Base-by-base conservation (phyloP, 2,329 filamentous ascomycete species). In the Biscogniauxia sp. region DNA sequence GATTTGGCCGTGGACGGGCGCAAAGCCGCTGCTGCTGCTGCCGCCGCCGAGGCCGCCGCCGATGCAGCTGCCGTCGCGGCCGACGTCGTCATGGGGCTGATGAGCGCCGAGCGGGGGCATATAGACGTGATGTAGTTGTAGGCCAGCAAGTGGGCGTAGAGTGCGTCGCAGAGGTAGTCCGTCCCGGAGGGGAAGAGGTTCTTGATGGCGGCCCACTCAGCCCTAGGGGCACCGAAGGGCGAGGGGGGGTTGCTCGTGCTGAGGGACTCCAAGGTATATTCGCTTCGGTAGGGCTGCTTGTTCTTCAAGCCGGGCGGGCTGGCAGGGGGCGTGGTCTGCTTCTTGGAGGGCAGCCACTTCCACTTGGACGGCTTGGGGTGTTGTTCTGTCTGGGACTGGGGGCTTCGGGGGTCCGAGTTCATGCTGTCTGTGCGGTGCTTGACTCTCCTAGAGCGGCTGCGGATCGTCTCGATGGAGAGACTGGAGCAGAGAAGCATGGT, bases 121-220 rank as follows among this genome's bases (percentile, higher is more conserved):
- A 80, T 66, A 5, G 73, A 70, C 52, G 71, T 72, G 56, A 87
- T 75, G 73, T 87, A 87, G 71, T 86, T 87, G 71, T 84, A 86
- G 0, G 82, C 84, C 3, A 87, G 72, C 8, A 87, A 75, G 66
- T 87, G 84, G 0, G 84, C 84, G 66, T 86, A 87, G 5, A 87
- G 72, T 0, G 84, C 82, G 56, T 87, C 83, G 67, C 84, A 85
- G 5, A 86, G 78, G 65, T 82, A 81, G 62, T 84, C 81, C 1
- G 81, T 80, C 20, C 79, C 83, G 2, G 72, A 66, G 0, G 80
- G 78, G 68, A 87, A 86, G 55, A 87, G 78, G 57, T 79, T 79
- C 62, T 79, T 78, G 59, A 87, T 75, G 0, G 79, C 69, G 3
- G 68, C 66, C 81, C 81, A 83, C 1, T 77, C 75, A 19, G 52